Evolutionary conservation across 2,329 filamentous ascomycete species (phyloP), one percentile per base, ranked within the genome.

Genomic region (Verticillium nubilum): DNA sequence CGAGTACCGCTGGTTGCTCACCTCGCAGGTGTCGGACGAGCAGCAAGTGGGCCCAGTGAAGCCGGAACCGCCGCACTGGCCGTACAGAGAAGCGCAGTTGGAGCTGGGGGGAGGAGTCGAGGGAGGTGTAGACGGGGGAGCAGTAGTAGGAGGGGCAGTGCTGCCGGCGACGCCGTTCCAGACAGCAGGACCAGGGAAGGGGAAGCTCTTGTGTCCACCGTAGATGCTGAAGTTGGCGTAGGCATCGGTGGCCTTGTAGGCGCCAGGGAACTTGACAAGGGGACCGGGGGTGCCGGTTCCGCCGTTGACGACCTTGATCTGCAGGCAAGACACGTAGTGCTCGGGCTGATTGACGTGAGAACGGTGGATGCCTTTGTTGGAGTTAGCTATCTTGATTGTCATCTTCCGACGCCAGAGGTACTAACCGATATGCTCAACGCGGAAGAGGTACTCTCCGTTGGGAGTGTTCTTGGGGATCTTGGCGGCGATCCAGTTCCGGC

Each of bases 391-490:
- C 3, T 6, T 15, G 10, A 12, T 13, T 17, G n/a, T 2, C 1
- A n/a, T 28, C n/a, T 17, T 17, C 4, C 17, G 27, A 31, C 6
- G 13, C 19, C 5, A 26, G 27, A 42, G 23, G 52, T 7, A 53
- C 56, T 37, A 19, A 63, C 65, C 72, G 56, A 74, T 73, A 56
- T 73, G 72, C 63, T 74, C 72, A 10, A 67, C 63, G 17, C 72
- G 71, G 52, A 72, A 56, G 57, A 74, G 70, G 54, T 74, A 73
- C 58, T 78, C 73, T 12, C 76, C 76, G 37, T 64, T 60, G 35
- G 75, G 71, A 33, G 70, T 68, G 56, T 69, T 62, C 19, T 62
- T 63, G 27, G 72, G 73, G 56, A 76, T 71, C 3, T 67, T 72
- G 26, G 71, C 68, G 58, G 71, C 68, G n/a, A 69, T 63, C n/a